phyloP scores from a whole-genome alignment of 2,329 filamentous ascomycete species.

The Colletotrichum sp. region DNA sequence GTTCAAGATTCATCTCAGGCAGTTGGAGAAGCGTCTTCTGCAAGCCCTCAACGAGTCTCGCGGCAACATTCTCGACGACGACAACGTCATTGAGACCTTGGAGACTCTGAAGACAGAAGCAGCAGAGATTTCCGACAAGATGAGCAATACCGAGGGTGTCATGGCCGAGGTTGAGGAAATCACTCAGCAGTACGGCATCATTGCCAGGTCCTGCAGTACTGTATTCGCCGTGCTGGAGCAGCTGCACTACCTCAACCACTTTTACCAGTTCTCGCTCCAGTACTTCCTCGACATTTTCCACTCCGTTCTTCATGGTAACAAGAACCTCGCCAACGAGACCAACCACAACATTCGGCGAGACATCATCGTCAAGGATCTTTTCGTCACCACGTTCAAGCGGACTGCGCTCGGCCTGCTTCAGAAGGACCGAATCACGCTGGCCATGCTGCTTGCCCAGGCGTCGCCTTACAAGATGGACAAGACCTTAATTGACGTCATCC shows the following conservation, averaged over 20 bases:
- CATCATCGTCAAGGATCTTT: constrained; percentile 89
- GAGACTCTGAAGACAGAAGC: constrained; percentile 98
- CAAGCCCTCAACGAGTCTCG: constrained; percentile 97
- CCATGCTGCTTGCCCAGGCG: constrained; percentile 93
- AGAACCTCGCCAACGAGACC: constrained; percentile 70
- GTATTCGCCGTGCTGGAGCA: constrained; percentile 98
- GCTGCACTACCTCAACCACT: constrained; percentile 97
- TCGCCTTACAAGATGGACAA: constrained; percentile 98
- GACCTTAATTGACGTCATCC: constrained; percentile 81
- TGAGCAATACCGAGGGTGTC: constrained; percentile 94
- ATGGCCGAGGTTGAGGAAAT: constrained; percentile 98
- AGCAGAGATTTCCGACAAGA: constrained; percentile 94
- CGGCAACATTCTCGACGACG: constrained; percentile 97
- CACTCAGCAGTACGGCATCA: constrained; percentile 90
- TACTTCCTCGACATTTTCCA: constrained; percentile 99
- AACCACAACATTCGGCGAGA: constrained; percentile 83
- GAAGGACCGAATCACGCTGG: constrained; percentile 91
- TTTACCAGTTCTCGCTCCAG: constrained; percentile 98
- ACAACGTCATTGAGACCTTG: constrained; percentile 96
- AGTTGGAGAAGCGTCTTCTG: constrained; percentile 91
- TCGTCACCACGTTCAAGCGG: constrained; percentile 88
- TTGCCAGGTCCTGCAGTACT: constrained; percentile 93
- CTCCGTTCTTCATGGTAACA: constrained; percentile 82
- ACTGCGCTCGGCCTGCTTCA: constrained; percentile 94
- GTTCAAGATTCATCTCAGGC: constrained; percentile 96